A percentile compares a stretch with the other conserved stretches of the same genome.
Evolutionary conservation across 306 rosid species (phyloP).

Genomic region (barrel medic (Medicago truncatula)): DNA sequence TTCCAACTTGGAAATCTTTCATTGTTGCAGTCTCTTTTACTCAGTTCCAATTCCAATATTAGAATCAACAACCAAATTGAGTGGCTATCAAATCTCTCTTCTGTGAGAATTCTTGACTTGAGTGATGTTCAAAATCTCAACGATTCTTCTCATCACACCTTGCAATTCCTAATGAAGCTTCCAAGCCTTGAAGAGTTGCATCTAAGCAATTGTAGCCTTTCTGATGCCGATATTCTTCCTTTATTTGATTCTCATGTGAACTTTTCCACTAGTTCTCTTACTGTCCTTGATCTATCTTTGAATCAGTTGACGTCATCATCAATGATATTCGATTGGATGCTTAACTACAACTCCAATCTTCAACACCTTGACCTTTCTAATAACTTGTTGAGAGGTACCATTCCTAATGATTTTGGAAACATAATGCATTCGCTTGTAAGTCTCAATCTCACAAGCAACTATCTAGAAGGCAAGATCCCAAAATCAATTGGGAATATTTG

Average conservation of each 20-base stretch:
- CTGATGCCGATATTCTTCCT: neutral
- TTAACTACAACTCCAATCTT: conserved; percentile 16
- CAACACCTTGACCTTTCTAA: fast-evolving
- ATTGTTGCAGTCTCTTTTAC: neutral
- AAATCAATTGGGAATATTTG: conserved; percentile 32
- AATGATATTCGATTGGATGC: no score
- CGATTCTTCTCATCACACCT: neutral
- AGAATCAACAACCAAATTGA: neutral
- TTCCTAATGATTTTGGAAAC: conserved; percentile 28
- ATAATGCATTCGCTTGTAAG: neutral
- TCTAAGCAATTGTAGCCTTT: neutral
- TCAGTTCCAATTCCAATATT: neutral
- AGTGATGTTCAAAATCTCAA: neutral
- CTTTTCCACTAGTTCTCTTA: conserved; percentile 16
- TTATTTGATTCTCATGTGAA: neutral
- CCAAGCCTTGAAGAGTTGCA: neutral
- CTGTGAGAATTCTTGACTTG: conserved; percentile 12
- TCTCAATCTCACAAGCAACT: fast-evolving
- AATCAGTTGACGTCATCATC: neutral
- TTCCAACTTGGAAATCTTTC: conserved; percentile 28
- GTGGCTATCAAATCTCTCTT: conserved; percentile 17
- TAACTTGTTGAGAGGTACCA: neutral
- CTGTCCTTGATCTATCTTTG: neutral
- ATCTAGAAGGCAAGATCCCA: conserved; percentile 4
- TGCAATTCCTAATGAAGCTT: neutral